Base-by-base conservation (phyloP, 148 eudicot species). In the Fagopyrum esculentum region DNA sequence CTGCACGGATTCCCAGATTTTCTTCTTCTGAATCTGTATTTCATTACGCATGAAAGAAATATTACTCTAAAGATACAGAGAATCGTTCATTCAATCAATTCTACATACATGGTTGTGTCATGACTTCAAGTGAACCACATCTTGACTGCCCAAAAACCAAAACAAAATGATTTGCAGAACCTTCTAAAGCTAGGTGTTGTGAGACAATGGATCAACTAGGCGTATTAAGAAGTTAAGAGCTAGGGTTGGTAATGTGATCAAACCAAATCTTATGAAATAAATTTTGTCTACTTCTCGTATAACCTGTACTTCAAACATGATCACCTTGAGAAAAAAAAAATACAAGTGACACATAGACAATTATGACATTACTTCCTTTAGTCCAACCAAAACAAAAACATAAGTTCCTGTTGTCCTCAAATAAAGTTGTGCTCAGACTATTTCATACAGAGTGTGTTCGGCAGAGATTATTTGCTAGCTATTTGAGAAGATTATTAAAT, bases 21-120 rank as follows among this genome's bases (percentile, higher is more conserved):
- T 94, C 80, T 94, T 94, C 96, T 94, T 94, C 84, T 89, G 96
- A 81, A 91, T 83, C 97, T 93, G 91, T 81, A 83, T 45, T 13
- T 71, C 44, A 43, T 16, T 40, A 29, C 49, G 45, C 72, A 26
- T 30, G 48, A 10, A 6, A 22, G 1, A 74, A 56, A 43, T 11
- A 59, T 10, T 17, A 46, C 75, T 59, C 35, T 9, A 6, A 76
- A 46, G 22, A 63, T 22, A 22, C 48, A 13, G 16, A n/a, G 49
- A 45, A 8, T 56, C 9, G 6, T 22, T 19, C 30, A 19, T 17
- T 57, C 29, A 57, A 8, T 7, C 4, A 57, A n/a, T 19, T 17
- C 63, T 57, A 57, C 3, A 57, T 6, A 57, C 19, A 7, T 26
- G n/a, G n/a, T 7, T 57, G 2, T 57, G 29, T 57, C 35, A 57